Evolutionary conservation across 129 eudicot species (phyloP), one percentile per base, ranked within the genome.

Genomic region (Artemisia argyi): DNA sequence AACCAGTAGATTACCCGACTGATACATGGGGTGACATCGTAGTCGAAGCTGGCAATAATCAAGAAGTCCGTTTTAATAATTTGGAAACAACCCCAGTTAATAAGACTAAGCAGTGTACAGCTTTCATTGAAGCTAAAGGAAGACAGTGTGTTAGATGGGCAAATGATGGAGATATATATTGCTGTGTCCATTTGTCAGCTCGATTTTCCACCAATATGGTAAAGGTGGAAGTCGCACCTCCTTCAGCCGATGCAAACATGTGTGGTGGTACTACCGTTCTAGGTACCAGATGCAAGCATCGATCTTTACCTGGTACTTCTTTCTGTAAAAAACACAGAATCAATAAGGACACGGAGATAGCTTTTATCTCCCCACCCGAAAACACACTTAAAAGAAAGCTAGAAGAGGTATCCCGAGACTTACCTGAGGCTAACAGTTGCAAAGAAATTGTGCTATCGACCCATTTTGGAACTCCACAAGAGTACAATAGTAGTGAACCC

Each of bases 111-210:
- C 97, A 90, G 19, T 94, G 99, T 68, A 68, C 69, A 1, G 99
- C 97, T 78, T 94, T 85, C 51, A 90, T 90, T 66, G 99, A 94
- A 84, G 83, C 96, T 39, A 94, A 94, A 79, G 99, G 97, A 77
- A 86, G 99, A 79, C 93, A 80, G 55, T 94, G 99, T 78, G 96
- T 90, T 68, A 81, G 99, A 67, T 94, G 91, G 91, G 99, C 97
- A 10, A 94, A 82, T 78, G 99, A 94, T 49, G 99, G 99, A 42
- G 97, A 90, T 73, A 78, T 86, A 59, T 94, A 88, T 68, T 94
- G 99, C 44, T 94, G 99, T 78, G 99, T 94, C 65, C 99, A 94
- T 80, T 78, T 90, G 80, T 76, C 89, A 3, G 73, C 91, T 57
- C 93, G 93, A 16, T 84, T 88, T 78, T 73, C 73, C 12, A 69